Evolutionary conservation across 2,329 filamentous ascomycete genomes (phyloP).

Genomic region (Cladophialophora yegresii): DNA sequence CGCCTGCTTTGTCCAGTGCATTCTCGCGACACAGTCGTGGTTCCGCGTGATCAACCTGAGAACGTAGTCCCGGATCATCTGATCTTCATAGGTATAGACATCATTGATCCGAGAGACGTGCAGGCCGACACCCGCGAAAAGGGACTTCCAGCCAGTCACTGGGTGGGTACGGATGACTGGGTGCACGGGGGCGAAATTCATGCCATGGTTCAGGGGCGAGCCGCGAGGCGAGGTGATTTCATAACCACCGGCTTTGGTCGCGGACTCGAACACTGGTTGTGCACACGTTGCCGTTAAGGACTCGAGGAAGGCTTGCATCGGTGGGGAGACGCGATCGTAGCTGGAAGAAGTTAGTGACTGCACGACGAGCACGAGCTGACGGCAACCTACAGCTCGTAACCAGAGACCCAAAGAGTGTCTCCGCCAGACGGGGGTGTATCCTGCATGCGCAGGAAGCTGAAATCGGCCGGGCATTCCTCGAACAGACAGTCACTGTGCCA

Average conservation of each 20-base stretch:
- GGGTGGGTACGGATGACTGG: slow-evolving; percentile 64
- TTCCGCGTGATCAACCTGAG: slow-evolving; percentile 43
- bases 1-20: slow-evolving; percentile 34
- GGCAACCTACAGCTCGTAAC: slow-evolving; percentile 67
- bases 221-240: slow-evolving; percentile 51
- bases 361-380: background rate
- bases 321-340: slow-evolving; percentile 60
- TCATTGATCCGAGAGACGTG: slow-evolving; percentile 49
- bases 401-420: slow-evolving; percentile 68
- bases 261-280: slow-evolving; percentile 54
- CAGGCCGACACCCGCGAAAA: slow-evolving; percentile 51
- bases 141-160: slow-evolving; percentile 64
- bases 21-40: slow-evolving; percentile 40
- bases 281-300: slow-evolving; percentile 59
- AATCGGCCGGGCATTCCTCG: slow-evolving; percentile 30
- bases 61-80: slow-evolving; percentile 42
- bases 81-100: slow-evolving; percentile 47
- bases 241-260: slow-evolving; percentile 42
- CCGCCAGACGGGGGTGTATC: slow-evolving; percentile 46
- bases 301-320: slow-evolving; percentile 61
- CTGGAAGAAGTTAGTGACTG: slow-evolving; percentile 40
- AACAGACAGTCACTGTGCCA: slow-evolving; percentile 31
- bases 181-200: slow-evolving; percentile 54
- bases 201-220: slow-evolving; percentile 57
- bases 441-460: slow-evolving; percentile 29